Evolutionary conservation across 2,329 filamentous ascomycete species (phyloP).

Genomic region (Penicillium sp.): DNA sequence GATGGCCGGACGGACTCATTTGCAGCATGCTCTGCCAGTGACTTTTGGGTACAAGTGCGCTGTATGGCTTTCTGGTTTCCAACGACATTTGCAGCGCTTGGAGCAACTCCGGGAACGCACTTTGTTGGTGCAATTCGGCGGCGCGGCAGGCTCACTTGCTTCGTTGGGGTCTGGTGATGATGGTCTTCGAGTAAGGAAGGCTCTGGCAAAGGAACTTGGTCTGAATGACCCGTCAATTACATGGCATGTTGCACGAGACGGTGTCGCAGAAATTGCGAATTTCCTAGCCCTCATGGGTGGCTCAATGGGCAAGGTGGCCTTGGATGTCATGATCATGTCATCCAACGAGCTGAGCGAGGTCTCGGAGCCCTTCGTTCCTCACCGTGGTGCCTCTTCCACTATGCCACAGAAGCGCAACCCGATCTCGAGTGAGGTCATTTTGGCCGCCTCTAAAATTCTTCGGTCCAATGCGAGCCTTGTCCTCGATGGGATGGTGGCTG

Average conservation of each 20-base stretch:
- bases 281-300: constrained; percentile 55
- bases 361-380: constrained; percentile 55
- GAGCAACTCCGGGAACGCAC: constrained; percentile 47
- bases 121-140: constrained; percentile 56
- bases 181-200: constrained; percentile 50
- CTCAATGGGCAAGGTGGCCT: constrained; percentile 54
- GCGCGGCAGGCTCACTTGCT: constrained; percentile 56
- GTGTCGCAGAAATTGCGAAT: constrained; percentile 53
- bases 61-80: constrained; percentile 52
- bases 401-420: constrained; percentile 62
- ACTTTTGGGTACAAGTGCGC: constrained; percentile 60
- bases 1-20: constrained; percentile 58
- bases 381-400: constrained; percentile 54
- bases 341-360: constrained; percentile 57
- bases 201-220: constrained; percentile 50
- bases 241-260: constrained; percentile 58
- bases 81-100: constrained; percentile 50
- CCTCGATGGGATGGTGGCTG: constrained; percentile 57
- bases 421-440: constrained; percentile 57
- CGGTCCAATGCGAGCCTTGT: constrained; percentile 53
- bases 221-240: constrained; percentile 53
- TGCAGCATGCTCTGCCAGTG: constrained; percentile 57
- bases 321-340: constrained; percentile 58
- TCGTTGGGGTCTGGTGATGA: constrained; percentile 50
- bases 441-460: constrained; percentile 55